Evolutionary conservation across 805 yeast species (phyloP).

Genomic region (Metschnikowia drakensbergensis): DNA sequence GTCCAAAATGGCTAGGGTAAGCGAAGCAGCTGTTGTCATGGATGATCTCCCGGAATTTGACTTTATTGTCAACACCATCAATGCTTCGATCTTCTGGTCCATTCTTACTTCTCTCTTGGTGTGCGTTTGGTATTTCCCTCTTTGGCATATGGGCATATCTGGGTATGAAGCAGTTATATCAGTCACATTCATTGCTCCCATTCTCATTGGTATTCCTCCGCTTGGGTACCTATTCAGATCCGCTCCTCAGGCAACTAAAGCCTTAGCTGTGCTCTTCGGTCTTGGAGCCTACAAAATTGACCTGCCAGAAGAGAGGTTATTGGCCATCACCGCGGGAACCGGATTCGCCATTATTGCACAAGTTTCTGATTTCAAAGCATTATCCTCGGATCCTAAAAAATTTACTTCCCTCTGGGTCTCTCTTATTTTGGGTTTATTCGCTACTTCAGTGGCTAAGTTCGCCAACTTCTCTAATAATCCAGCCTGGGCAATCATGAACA

Average conservation of each 20-base stretch:
- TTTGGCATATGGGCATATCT: constrained; percentile 97
- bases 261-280: constrained; percentile 57
- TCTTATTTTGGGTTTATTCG: constrained; percentile 65
- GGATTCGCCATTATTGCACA: constrained; percentile 60
- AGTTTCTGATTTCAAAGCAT: constrained; percentile 47
- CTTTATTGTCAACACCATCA: constrained; percentile 46
- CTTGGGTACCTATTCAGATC: constrained; percentile 26
- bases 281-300: constrained; percentile 69
- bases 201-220: constrained; percentile 45
- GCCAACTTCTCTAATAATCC: constrained; percentile 85
- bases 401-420: constrained; percentile 49
- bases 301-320: constrained; percentile 67
- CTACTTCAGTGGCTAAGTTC: constrained; percentile 72
- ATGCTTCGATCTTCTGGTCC: constrained; percentile 83
- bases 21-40: constrained; percentile 3
- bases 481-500: constrained; percentile 91
- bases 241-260: constrained; percentile 53
- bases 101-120: constrained; percentile 74
- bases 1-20: background rate
- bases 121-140: constrained; percentile 94
- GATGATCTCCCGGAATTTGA: constrained; percentile 35
- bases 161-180: constrained; percentile 79
- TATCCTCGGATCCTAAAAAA: constrained; percentile 26
- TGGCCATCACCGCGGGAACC: constrained; percentile 63
- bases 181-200: constrained; percentile 54